A percentile compares a stretch with the other conserved stretches of the same genome.
phyloP scores from a whole-genome alignment of 148 eudicot genomes.

The Gaultheria prostrata region DNA sequence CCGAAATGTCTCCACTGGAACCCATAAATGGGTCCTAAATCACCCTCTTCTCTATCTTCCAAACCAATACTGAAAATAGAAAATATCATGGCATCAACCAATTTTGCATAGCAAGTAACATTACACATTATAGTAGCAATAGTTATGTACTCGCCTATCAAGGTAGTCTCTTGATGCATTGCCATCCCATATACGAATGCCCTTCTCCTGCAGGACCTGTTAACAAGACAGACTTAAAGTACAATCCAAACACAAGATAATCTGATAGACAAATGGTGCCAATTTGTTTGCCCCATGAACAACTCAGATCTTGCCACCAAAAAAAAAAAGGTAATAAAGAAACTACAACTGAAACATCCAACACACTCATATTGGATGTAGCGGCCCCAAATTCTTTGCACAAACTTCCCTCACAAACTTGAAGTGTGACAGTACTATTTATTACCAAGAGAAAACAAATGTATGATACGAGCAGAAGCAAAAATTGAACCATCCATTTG shows the following conservation, averaged over 20 bases:
- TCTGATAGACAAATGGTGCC: not conserved
- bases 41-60: constrained; percentile 87
- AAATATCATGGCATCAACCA: not conserved
- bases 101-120: not conserved
- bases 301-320: not conserved
- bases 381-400: not conserved
- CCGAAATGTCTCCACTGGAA: constrained; percentile 98
- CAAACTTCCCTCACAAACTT: not conserved
- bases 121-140: not conserved
- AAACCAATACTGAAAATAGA: constrained; percentile 66
- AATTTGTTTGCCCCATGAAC: not conserved
- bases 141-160: constrained; percentile 42
- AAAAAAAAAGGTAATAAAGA: not conserved
- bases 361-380: not conserved
- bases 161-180: constrained; percentile 90
- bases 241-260: not conserved
- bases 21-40: constrained; percentile 94
- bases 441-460: not conserved
- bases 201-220: constrained; percentile 72
- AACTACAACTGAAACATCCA: not conserved
- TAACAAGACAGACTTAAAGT: constrained; percentile 3
- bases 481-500: not conserved
- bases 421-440: not conserved
- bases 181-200: constrained; percentile 88
- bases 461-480: not conserved